Evolutionary conservation across 2,329 filamentous ascomycete genomes (phyloP).

Genomic region (Pyrenophora tritici-repentis): DNA sequence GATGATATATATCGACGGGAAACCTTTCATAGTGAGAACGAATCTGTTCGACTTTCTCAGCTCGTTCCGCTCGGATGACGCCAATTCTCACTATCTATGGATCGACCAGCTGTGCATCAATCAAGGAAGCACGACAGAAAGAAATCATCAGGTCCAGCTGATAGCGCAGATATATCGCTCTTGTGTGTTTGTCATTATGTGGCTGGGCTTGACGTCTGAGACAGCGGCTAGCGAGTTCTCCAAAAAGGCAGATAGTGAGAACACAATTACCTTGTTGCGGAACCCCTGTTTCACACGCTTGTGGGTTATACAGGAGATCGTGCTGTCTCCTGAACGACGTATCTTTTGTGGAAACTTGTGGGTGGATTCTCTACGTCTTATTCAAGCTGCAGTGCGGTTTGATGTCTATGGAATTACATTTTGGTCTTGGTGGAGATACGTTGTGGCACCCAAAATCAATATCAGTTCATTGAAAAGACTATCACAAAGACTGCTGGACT

Average conservation of each 20-base stretch:
- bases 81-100: conserved; percentile 5
- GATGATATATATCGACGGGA: background rate
- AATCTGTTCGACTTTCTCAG: conserved; percentile 3
- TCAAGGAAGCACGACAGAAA: background rate
- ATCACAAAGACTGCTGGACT: too few relatives aligned
- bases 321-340: background rate
- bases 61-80: conserved; percentile 1
- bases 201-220: too few relatives aligned
- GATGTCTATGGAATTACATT: too few relatives aligned
- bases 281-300: conserved; percentile 8
- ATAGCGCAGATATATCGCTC: too few relatives aligned
- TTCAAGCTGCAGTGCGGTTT: too few relatives aligned
- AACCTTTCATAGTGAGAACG: background rate
- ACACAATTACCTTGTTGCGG: background rate
- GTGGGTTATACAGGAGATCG: conserved; percentile 14
- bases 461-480: too few relatives aligned
- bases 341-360: conserved; percentile 3
- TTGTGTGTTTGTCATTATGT: too few relatives aligned
- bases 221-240: too few relatives aligned
- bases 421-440: too few relatives aligned
- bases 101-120: conserved; percentile 13
- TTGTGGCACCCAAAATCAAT: too few relatives aligned
- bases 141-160: too few relatives aligned
- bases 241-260: too few relatives aligned
- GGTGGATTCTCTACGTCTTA: background rate